These are phyloP conservation scores for Tieghemiomyces parasiticus DNA, from an alignment of 192 early-diverging fungal genomes.

Conservation along the genomic window DNA sequence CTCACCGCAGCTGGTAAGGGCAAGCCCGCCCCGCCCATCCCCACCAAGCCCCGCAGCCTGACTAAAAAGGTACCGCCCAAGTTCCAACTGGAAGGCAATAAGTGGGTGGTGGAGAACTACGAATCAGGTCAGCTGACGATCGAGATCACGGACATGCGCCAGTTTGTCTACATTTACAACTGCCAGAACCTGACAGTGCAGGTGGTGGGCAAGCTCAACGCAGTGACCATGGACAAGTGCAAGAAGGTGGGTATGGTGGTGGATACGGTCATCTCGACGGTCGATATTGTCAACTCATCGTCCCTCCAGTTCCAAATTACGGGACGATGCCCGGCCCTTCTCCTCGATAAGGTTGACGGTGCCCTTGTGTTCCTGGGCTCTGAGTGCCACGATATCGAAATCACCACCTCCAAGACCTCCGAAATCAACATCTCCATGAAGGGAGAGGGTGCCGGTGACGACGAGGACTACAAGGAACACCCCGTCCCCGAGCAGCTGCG, in stretches of 20 bases:
- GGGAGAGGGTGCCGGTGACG: conserved; percentile 49
- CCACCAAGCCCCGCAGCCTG: conserved; percentile 36
- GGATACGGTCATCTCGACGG: conserved; percentile 66
- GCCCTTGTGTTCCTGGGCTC: conserved; percentile 78
- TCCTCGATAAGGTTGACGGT: conserved; percentile 88
- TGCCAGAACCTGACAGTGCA: conserved; percentile 82
- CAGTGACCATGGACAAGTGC: conserved; percentile 76
- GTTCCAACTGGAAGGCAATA: conserved; percentile 69
- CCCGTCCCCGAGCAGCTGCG: conserved; percentile 89
- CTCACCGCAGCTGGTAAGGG: not conserved
- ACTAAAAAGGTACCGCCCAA: conserved; percentile 60
- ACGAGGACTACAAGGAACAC: conserved; percentile 65
- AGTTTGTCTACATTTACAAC: conserved; percentile 89
- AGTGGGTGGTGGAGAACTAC: conserved; percentile 93
- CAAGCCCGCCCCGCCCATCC: conserved; percentile 26
- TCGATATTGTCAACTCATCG: conserved; percentile 85
- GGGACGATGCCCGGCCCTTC: conserved; percentile 65
- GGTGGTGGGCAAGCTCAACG: conserved; percentile 85
- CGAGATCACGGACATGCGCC: conserved; percentile 65
- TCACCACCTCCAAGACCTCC: conserved; percentile 86
- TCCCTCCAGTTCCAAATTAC: conserved; percentile 77
- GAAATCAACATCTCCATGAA: conserved; percentile 80
- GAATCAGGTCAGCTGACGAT: conserved; percentile 42
- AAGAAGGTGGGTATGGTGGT: conserved; percentile 74
- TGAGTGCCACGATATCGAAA: conserved; percentile 58